Evolutionary conservation across 805 yeast species (phyloP).

Genomic region (Metahyphopichia silvanorum): DNA sequence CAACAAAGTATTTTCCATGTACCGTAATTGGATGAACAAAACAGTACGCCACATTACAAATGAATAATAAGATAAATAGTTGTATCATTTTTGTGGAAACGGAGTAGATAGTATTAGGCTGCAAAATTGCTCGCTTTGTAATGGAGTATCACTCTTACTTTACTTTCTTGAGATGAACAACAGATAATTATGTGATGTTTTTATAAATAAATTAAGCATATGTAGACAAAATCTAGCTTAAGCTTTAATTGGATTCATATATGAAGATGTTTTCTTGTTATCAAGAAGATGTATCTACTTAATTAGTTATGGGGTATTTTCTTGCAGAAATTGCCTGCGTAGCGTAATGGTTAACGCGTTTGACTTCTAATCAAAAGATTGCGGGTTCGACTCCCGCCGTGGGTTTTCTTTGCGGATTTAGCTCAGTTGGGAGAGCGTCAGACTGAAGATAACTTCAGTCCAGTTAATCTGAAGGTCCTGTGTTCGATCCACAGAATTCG

Average conservation of each 20-base stretch:
- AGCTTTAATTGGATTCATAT: no score
- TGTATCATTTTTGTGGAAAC: no score
- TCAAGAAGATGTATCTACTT: no score
- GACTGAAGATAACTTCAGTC: constrained; percentile 33
- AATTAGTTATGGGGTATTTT: not conserved
- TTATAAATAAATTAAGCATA: no score
- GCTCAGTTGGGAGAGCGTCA: constrained; percentile 41
- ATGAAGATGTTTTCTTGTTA: no score
- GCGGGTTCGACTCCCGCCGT: constrained; percentile 61
- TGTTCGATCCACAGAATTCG: constrained; percentile 83
- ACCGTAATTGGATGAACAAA: constrained; percentile 64
- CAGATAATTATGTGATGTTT: no score
- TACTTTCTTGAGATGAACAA: no score
- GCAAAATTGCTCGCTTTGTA: no score
- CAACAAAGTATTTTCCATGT: constrained; percentile 69
- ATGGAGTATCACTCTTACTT: no score
- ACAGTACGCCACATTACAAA: not conserved
- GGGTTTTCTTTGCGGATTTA: constrained; percentile 35
- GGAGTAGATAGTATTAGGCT: no score
- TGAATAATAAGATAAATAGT: not conserved
- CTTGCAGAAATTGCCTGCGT: constrained; percentile 42
- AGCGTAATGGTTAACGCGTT: constrained; percentile 68
- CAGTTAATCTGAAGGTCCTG: constrained; percentile 75
- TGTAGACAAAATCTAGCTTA: no score
- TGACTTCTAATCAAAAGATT: constrained; percentile 66